A percentile compares a stretch with the other conserved stretches of the same genome.
Evolutionary conservation across 2,329 filamentous ascomycete species (phyloP).

Genomic region (Myriosclerotinia duriaeana): DNA sequence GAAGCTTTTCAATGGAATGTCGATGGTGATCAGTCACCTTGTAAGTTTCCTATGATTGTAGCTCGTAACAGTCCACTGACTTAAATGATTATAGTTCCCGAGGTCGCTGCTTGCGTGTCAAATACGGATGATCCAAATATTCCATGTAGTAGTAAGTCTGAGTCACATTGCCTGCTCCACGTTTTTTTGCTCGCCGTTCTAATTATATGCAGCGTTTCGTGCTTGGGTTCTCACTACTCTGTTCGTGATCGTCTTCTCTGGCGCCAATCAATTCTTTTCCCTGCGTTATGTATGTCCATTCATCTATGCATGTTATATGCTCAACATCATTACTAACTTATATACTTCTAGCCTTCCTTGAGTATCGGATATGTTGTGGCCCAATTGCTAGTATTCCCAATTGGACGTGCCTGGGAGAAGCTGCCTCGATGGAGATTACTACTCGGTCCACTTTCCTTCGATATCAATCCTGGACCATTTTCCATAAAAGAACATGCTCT

Average conservation of each 20-base stretch:
- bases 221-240: constrained; percentile 61
- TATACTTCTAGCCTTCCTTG: constrained; percentile 25
- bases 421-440: constrained; percentile 51
- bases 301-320: neutral
- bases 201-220: constrained; percentile 46
- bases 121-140: constrained; percentile 10
- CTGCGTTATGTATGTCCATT: constrained; percentile 23
- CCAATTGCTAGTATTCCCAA: constrained; percentile 35
- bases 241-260: constrained; percentile 25
- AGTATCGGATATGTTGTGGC: constrained; percentile 30
- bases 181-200: neutral
- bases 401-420: constrained; percentile 53
- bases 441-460: constrained; percentile 44
- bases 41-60: neutral
- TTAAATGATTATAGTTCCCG: neutral
- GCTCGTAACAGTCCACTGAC: neutral
- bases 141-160: constrained; percentile 5
- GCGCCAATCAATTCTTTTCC: constrained; percentile 31
- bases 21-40: constrained; percentile 8
- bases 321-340: neutral
- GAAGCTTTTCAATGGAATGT: constrained; percentile 13
- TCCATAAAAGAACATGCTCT: constrained; percentile 68
- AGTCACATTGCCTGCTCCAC: no score
- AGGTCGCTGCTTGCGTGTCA: constrained; percentile 10
- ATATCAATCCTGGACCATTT: constrained; percentile 58